A percentile compares a stretch with the other conserved stretches of the same genome.
Conservation (phyloP, 352 stramenopile genomes). For the Globisporangium sylvaticum region DNA sequence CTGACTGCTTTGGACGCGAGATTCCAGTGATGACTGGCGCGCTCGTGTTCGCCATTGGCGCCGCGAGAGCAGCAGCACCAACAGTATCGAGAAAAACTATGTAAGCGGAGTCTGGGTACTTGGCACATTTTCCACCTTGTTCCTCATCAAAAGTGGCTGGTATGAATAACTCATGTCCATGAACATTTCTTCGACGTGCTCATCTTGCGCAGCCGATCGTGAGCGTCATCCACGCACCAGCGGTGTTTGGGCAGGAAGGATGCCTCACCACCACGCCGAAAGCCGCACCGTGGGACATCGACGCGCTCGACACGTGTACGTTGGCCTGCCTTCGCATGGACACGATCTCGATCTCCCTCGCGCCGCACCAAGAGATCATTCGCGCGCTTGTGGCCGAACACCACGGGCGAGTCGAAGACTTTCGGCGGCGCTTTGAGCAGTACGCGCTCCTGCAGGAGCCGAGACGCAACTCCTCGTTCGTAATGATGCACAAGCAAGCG, state of each 20-base stretch:
- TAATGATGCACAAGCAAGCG: not conserved
- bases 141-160: not conserved
- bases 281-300: conserved; percentile 49
- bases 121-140: not conserved
- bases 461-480: not conserved
- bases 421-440: conserved; percentile 38
- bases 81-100: conserved; percentile 2
- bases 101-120: conserved; percentile 2
- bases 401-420: conserved; percentile 34
- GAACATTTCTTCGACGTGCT: not conserved
- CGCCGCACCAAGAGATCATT: conserved; percentile 42
- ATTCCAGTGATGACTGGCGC: too few species aligned
- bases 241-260: conserved; percentile 68
- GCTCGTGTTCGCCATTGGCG: too few species aligned
- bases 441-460: not conserved
- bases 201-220: conserved; percentile 34
- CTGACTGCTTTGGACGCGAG: too few species aligned
- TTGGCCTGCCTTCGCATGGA: conserved; percentile 53
- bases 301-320: conserved; percentile 54
- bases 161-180: not conserved
- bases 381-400: conserved; percentile 47
- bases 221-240: conserved; percentile 54
- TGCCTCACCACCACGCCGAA: conserved; percentile 36
- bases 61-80: not conserved
- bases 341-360: conserved; percentile 60